Percentiles rank a stretch among this genome's conserved stretches.
Evolutionary conservation across 164 flowering plant species (phyloP).

Genomic region (Protea cynaroides): DNA sequence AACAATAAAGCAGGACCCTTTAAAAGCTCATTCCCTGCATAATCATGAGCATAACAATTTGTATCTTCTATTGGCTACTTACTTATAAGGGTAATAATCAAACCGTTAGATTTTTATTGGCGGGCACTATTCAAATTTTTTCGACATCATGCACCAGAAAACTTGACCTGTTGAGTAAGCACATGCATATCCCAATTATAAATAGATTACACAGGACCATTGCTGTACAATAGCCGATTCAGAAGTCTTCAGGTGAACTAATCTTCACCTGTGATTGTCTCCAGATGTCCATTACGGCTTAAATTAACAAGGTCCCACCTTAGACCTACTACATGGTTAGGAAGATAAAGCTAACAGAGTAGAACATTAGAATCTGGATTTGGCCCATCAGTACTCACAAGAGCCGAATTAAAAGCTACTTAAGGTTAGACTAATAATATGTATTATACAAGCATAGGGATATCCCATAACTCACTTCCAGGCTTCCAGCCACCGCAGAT

Average conservation of each 20-base stretch:
- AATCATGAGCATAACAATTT: not conserved
- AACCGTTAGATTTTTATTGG: not conserved
- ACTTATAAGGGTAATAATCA: too few species aligned
- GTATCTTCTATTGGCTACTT: not conserved
- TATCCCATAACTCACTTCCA: not conserved
- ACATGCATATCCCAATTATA: too few species aligned
- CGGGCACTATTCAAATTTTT: not conserved
- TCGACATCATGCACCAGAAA: too few species aligned
- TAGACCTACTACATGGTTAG: too few species aligned
- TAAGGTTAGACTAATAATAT: not conserved
- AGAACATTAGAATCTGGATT: not conserved
- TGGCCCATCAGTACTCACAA: not conserved
- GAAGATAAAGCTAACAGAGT: not conserved
- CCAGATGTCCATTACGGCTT: too few species aligned
- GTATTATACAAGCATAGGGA: not conserved
- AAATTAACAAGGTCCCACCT: too few species aligned
- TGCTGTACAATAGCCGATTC: too few species aligned
- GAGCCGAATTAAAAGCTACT: not conserved
- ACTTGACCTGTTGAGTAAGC: too few species aligned
- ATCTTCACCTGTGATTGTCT: too few species aligned
- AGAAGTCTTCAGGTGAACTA: too few species aligned
- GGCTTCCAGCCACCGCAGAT: not conserved
- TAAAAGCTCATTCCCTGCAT: too few species aligned
- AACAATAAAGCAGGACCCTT: not conserved
- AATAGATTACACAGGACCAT: too few species aligned